Evolutionary conservation across 2,329 filamentous ascomycete genomes (phyloP).

Genomic region (Curvularia lunata): DNA sequence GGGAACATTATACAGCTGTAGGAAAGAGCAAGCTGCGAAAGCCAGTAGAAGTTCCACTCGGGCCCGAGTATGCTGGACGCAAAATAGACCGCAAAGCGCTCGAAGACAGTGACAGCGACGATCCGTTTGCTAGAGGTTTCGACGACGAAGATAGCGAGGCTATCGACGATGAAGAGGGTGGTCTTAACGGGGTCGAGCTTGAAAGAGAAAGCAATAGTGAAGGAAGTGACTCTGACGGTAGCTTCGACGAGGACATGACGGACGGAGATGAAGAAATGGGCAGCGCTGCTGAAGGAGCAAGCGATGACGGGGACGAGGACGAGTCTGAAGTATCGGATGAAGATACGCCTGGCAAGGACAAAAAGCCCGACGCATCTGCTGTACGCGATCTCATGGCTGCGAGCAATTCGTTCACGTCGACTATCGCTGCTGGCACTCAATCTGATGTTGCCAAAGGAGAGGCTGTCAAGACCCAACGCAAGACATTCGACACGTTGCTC

Average conservation of each 20-base stretch:
- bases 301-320: conserved; percentile 59
- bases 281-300: conserved; percentile 52
- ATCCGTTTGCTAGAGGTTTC: conserved; percentile 54
- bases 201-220: conserved; percentile 20
- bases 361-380: conserved; percentile 56
- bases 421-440: conserved; percentile 70
- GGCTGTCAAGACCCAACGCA: conserved; percentile 85
- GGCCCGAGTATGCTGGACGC: conserved; percentile 80
- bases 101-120: conserved; percentile 60
- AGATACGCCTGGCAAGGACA: conserved; percentile 49
- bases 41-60: conserved; percentile 71
- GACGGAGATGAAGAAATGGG: conserved; percentile 51
- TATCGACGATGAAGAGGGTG: conserved; percentile 44
- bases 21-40: conserved; percentile 86
- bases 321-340: conserved; percentile 44
- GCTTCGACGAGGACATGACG: conserved; percentile 46
- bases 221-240: conserved; percentile 52
- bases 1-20: conserved; percentile 86
- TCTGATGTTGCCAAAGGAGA: conserved; percentile 83
- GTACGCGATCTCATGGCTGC: conserved; percentile 74
- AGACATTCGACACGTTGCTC: conserved; percentile 84
- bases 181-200: conserved; percentile 23
- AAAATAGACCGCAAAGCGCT: conserved; percentile 73
- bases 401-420: conserved; percentile 66
- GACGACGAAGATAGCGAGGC: conserved; percentile 51